phyloP scores from a whole-genome alignment of 805 yeast genomes.

The Kockiozyma suomiensis region DNA sequence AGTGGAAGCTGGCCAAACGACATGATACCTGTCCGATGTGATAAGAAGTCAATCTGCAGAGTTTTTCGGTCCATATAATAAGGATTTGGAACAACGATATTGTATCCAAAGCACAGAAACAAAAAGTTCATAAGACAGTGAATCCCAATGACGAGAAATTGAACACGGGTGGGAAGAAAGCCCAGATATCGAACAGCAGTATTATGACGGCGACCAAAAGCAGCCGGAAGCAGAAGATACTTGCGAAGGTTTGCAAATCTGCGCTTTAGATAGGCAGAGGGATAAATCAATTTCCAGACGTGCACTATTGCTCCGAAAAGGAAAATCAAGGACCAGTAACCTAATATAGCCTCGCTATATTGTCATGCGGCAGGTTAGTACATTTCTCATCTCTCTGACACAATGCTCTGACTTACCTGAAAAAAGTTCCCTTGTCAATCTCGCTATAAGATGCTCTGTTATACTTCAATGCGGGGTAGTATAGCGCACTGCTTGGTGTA shows the following conservation, averaged over 20 bases:
- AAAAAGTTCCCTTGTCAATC: constrained; percentile 10
- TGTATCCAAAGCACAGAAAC: constrained; percentile 1
- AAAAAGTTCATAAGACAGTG: constrained; percentile 9
- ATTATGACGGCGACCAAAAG: constrained; percentile 6
- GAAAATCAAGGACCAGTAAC: constrained; percentile 6
- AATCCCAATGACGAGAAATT: constrained; percentile 4
- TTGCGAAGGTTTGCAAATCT: neutral
- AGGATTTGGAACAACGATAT: neutral
- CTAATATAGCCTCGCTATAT: constrained; percentile 2
- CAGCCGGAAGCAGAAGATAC: neutral
- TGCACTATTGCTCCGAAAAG: neutral
- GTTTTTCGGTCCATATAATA: neutral
- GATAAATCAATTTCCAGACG: neutral
- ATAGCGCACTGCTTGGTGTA: neutral
- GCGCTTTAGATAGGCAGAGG: neutral
- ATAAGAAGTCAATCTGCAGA: constrained; percentile 7
- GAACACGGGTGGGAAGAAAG: constrained; percentile 11
- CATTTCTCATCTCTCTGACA: neutral
- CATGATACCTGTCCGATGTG: constrained; percentile 37
- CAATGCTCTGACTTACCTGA: neutral
- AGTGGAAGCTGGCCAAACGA: constrained; percentile 49
- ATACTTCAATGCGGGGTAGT: neutral
- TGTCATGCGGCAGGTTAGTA: neutral
- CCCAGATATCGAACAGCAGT: constrained; percentile 3
- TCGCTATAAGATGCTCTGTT: constrained; percentile 4